These are phyloP conservation scores for Geotrichum australiense DNA, from an alignment of 1,139 yeast genomes.

Conservation along the genomic window DNA sequence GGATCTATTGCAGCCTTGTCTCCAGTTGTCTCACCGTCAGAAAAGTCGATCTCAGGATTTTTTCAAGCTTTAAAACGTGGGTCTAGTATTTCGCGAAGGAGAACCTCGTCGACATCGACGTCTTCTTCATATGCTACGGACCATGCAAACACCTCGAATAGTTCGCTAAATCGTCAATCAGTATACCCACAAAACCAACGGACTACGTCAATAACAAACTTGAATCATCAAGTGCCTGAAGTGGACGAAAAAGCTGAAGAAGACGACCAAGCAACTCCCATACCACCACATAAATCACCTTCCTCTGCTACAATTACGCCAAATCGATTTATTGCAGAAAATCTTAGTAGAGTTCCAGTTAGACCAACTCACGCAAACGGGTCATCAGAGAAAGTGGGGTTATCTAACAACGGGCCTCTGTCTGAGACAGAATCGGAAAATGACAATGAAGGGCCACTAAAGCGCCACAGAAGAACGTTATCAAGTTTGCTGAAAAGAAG, in stretches of 20 bases:
- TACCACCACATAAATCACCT: conserved; percentile 15
- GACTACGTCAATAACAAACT: conserved; percentile 3
- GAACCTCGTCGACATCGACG: conserved; percentile 13
- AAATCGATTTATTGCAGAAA: background rate
- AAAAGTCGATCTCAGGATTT: conserved; percentile 13
- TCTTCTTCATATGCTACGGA: conserved; percentile 7
- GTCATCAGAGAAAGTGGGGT: background rate
- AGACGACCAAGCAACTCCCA: background rate
- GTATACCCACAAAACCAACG: conserved; percentile 4
- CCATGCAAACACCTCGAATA: conserved; percentile 4
- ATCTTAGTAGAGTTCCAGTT: background rate
- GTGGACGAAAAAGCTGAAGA: conserved; percentile 6
- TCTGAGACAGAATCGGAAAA: conserved; percentile 13
- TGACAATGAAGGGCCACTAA: conserved; percentile 5
- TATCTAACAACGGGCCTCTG: background rate
- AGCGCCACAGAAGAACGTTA: conserved; percentile 9
- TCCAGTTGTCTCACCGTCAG: conserved; percentile 10
- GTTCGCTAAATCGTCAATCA: conserved; percentile 6
- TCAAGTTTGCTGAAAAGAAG: conserved; percentile 13
- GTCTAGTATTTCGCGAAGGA: conserved; percentile 12
- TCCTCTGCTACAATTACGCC: conserved; percentile 15
- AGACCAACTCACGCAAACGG: conserved; percentile 5
- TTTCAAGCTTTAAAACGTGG: conserved; percentile 15
- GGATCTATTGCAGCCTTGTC: conserved; percentile 6
- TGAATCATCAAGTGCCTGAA: conserved; percentile 4